These are phyloP conservation scores for Colletotrichum acutatum DNA, from an alignment of 2,329 filamentous ascomycete genomes.

Conservation along the genomic window DNA sequence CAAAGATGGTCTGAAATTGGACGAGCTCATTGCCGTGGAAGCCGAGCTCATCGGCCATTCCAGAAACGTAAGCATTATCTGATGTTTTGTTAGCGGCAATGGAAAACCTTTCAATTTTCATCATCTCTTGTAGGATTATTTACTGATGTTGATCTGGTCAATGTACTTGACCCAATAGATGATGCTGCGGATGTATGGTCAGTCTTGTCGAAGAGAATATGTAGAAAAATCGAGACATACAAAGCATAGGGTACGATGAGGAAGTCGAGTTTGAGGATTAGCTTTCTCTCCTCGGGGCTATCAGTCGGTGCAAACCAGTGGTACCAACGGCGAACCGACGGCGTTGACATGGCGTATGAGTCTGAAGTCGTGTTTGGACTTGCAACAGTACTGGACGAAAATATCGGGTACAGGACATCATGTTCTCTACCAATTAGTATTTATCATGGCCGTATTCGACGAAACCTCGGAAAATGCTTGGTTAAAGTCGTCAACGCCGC, in stretches of 20 bases:
- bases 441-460: not conserved
- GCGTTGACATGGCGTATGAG: not conserved
- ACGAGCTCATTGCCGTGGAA: conserved; percentile 17
- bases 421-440: no score
- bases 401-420: no score
- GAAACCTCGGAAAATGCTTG: not conserved
- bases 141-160: conserved; percentile 65
- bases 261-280: conserved; percentile 66
- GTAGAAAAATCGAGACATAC: not conserved
- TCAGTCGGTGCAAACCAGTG: conserved; percentile 63
- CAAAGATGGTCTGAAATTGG: conserved; percentile 33
- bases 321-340: conserved; percentile 7
- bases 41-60: conserved; percentile 24
- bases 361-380: no score
- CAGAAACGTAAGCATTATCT: conserved; percentile 25
- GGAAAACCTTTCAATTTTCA: rapidly evolving
- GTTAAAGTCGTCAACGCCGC: conserved; percentile 10
- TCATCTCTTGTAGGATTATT: not conserved
- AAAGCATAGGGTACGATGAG: conserved; percentile 67
- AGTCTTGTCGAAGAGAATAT: not conserved
- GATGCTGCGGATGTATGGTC: conserved; percentile 40
- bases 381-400: no score
- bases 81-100: not conserved
- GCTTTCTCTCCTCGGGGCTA: conserved; percentile 58
- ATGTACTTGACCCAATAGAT: conserved; percentile 68